Conservation (phyloP, 768 basidiomycete genomes). For the Podaxis sp. region DNA sequence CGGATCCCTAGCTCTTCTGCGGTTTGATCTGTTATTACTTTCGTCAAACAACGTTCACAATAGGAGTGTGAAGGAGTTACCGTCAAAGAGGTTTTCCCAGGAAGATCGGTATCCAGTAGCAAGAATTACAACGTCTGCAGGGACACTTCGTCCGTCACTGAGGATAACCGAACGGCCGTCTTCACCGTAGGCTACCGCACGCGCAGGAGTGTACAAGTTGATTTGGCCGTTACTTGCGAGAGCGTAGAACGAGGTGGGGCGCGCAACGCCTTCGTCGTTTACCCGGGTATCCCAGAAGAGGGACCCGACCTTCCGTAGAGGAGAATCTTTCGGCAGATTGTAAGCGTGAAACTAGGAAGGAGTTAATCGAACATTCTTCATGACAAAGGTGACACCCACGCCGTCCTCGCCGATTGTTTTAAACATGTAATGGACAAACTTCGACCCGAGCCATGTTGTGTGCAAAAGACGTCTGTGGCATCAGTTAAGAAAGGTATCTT, state of each 20-base stretch:
- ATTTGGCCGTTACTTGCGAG: conserved; percentile 52
- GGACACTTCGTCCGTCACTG: conserved; percentile 38
- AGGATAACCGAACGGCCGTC: conserved; percentile 41
- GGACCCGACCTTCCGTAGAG: conserved; percentile 41
- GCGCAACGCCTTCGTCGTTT: conserved; percentile 54
- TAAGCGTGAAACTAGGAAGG: conserved; percentile 23
- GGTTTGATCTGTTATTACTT: conserved; percentile 38
- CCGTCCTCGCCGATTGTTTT: conserved; percentile 36
- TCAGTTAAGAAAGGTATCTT: neutral
- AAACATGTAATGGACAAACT: conserved; percentile 50
- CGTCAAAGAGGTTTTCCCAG: conserved; percentile 43
- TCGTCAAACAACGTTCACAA: too few relatives aligned
- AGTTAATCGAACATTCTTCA: conserved; percentile 2
- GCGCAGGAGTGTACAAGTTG: conserved; percentile 42
- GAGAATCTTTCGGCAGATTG: conserved; percentile 44
- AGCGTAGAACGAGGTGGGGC: conserved; percentile 46
- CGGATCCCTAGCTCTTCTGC: conserved; percentile 48
- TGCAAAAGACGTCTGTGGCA: conserved; percentile 53
- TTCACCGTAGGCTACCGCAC: conserved; percentile 35
- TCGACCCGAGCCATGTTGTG: conserved; percentile 54
- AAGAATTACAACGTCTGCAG: conserved; percentile 50
- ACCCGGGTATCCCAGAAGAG: conserved; percentile 37
- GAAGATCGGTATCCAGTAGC: conserved; percentile 63
- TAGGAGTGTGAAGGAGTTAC: conserved; percentile 1
- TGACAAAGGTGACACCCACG: conserved; percentile 27